Conservation (phyloP, 1,284 basidiomycete genomes). For the Neotropicomus parvogracilis region DNA sequence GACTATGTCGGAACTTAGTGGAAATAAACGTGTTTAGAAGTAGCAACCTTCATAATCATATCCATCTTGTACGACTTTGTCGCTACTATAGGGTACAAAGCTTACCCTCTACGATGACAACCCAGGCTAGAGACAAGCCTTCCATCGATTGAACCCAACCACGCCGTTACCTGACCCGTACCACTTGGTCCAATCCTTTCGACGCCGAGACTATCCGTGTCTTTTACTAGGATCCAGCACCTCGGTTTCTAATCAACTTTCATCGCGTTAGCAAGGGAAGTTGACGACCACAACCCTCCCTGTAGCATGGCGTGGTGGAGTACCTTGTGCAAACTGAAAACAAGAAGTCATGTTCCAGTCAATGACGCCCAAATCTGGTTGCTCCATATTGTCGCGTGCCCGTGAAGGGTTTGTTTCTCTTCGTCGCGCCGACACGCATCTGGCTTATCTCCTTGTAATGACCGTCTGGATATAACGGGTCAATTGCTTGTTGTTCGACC, state of each 20-base stretch:
- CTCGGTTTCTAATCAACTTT: constrained; percentile 62
- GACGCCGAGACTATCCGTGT: too few species aligned
- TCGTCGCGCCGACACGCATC: background rate
- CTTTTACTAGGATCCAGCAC: too few species aligned
- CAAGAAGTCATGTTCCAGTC: too few species aligned
- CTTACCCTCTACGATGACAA: too few species aligned
- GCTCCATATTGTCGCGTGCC: constrained; percentile 9
- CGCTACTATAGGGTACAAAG: too few species aligned
- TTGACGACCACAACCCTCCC: constrained; percentile 69
- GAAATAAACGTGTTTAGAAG: background rate
- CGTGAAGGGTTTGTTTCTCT: background rate
- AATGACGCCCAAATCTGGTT: constrained; percentile 8
- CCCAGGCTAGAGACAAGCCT: too few species aligned
- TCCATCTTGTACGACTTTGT: too few species aligned
- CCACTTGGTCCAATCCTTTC: too few species aligned
- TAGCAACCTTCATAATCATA: too few species aligned
- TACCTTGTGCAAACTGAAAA: too few species aligned
- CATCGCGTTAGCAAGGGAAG: constrained; percentile 73
- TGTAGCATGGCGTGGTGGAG: constrained; percentile 28
- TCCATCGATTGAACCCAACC: too few species aligned
- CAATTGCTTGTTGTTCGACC: constrained; percentile 11
- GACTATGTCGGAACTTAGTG: background rate
- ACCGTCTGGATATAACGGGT: constrained; percentile 3
- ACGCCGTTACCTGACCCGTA: too few species aligned
- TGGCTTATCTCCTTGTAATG: constrained; percentile 7